These are phyloP conservation scores for Cupressus sempervirens DNA, from an alignment of 75 land plant species.

Conservation along the genomic window DNA sequence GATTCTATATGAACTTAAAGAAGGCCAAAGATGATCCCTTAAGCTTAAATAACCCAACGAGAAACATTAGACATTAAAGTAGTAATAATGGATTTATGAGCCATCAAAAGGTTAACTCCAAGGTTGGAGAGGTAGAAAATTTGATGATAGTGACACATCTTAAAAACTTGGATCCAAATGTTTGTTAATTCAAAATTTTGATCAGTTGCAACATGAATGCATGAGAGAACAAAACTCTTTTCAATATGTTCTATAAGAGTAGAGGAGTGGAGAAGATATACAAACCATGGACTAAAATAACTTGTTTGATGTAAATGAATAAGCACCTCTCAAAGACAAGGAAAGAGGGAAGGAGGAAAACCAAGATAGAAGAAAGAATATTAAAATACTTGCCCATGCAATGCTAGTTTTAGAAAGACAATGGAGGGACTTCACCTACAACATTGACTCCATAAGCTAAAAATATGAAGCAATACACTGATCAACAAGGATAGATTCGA, in stretches of 20 bases:
- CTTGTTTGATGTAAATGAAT: not conserved
- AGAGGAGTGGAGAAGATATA: not conserved
- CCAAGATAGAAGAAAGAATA: not conserved
- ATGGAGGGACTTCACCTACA: not conserved
- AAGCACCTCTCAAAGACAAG: not conserved
- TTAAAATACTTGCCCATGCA: not conserved
- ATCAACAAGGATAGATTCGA: not conserved
- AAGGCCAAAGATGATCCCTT: too few species aligned
- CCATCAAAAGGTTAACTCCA: not conserved
- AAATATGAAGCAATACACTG: not conserved
- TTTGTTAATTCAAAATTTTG: not conserved
- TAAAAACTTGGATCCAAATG: not conserved
- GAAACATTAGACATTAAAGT: too few species aligned
- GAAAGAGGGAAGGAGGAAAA: not conserved
- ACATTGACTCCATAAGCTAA: not conserved
- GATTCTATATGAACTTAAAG: too few species aligned
- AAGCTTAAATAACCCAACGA: too few species aligned
- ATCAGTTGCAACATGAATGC: not conserved
- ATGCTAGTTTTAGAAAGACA: not conserved
- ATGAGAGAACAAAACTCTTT: not conserved
- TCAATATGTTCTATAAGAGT: not conserved
- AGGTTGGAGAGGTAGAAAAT: not conserved
- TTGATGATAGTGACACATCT: not conserved
- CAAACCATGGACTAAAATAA: not conserved
- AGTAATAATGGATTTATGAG: not conserved